A percentile compares a stretch with the other conserved stretches of the same genome.
Evolutionary conservation across 2,329 filamentous ascomycete species (phyloP).

Genomic region (Moelleriella libera): DNA sequence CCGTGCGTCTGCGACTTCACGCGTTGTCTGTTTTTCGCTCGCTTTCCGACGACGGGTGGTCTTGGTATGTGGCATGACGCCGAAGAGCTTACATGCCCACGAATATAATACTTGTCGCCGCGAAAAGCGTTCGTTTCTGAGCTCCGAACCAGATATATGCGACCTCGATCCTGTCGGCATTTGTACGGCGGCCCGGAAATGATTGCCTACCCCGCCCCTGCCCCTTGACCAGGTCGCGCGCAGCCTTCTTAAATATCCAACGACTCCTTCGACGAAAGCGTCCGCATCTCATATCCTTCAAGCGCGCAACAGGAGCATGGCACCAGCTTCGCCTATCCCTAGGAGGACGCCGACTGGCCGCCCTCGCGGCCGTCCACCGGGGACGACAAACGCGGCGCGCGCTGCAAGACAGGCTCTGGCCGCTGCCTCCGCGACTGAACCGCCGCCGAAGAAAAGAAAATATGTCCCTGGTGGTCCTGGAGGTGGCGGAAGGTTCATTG

Average conservation of each 20-base stretch:
- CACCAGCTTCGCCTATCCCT: constrained; percentile 22
- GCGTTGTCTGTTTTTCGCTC: constrained; percentile 26
- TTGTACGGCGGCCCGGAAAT: constrained; percentile 8
- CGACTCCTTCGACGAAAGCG: background rate
- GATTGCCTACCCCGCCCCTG: constrained; percentile 10
- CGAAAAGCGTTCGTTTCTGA: constrained; percentile 8
- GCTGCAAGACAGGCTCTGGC: constrained; percentile 22
- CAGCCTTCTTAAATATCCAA: constrained; percentile 5
- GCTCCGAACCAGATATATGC: constrained; percentile 10
- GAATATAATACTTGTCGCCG: constrained; percentile 12
- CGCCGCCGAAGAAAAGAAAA: constrained; percentile 54
- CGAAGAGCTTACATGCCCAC: constrained; percentile 14
- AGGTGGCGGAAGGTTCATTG: constrained; percentile 72
- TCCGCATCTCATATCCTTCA: background rate
- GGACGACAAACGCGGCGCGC: constrained; percentile 25
- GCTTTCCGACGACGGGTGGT: constrained; percentile 8
- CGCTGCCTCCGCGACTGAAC: constrained; percentile 32
- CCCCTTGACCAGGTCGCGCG: constrained; percentile 17
- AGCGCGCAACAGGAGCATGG: constrained; percentile 11
- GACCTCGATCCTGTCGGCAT: constrained; percentile 4
- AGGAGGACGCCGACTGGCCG: constrained; percentile 26
- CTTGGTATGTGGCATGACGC: constrained; percentile 16
- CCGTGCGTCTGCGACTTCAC: constrained; percentile 18
- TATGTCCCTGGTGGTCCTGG: constrained; percentile 82
- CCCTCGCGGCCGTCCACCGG: constrained; percentile 31